phyloP scores from a whole-genome alignment of 192 early-diverging fungal species.

The Entomortierella lignicola region DNA sequence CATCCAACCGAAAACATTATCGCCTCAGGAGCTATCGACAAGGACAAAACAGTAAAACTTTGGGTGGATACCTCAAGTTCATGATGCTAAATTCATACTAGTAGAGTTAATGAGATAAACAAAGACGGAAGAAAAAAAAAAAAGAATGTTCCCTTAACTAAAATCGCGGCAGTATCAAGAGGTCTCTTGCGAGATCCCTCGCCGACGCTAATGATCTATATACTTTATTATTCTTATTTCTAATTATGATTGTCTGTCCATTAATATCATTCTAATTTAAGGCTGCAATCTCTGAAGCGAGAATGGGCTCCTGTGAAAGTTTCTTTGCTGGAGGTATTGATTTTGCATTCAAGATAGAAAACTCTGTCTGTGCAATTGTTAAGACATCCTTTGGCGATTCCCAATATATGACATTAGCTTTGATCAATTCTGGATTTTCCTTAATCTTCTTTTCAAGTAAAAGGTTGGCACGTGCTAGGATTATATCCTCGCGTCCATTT shows the following conservation, averaged over 20 bases:
- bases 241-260: too few relatives aligned
- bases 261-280: too few relatives aligned
- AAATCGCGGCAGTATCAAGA: neutral
- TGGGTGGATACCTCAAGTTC: slow-evolving; percentile 71
- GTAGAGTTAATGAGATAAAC: neutral
- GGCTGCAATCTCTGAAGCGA: neutral
- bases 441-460: slow-evolving; percentile 29
- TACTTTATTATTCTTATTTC: too few relatives aligned
- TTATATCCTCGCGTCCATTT: slow-evolving; percentile 16
- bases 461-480: slow-evolving; percentile 23
- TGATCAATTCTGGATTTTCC: slow-evolving; percentile 22
- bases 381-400: slow-evolving; percentile 18
- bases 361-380: neutral
- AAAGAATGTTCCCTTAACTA: neutral
- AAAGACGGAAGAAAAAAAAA: slow-evolving; percentile 4
- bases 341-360: neutral
- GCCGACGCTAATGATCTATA: too few relatives aligned
- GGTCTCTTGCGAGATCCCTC: neutral
- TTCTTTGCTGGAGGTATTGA: neutral
- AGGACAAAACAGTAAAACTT: slow-evolving; percentile 89
- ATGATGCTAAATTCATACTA: slow-evolving; percentile 31
- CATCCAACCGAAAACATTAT: slow-evolving; percentile 97
- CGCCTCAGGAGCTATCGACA: slow-evolving; percentile 92
- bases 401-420: slow-evolving; percentile 41
- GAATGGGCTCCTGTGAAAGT: neutral